Conservation (phyloP, 208 protist genomes). For the Acanthamoeba culbertsoni region DNA sequence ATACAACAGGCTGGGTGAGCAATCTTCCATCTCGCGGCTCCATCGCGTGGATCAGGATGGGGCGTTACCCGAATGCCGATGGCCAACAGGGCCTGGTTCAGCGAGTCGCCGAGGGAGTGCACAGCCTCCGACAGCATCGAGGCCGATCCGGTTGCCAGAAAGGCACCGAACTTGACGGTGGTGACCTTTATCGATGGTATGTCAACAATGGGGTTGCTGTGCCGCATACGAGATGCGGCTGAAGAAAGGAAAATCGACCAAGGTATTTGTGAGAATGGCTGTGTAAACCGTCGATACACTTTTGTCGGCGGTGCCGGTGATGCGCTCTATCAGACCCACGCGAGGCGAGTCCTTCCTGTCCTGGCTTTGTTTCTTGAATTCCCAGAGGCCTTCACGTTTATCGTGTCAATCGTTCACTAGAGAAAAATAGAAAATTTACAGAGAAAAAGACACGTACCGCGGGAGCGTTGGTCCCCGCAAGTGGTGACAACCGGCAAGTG, state of each 20-base stretch:
- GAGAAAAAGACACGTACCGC: no score
- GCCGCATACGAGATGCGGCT: background rate
- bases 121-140: conserved; percentile 32
- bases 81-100: conserved; percentile 34
- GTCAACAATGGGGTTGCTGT: background rate
- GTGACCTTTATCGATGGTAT: background rate
- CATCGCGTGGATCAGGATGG: background rate
- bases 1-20: background rate
- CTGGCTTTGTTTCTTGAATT: background rate
- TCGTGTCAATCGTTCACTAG: no score
- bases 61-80: background rate
- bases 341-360: background rate
- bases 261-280: background rate
- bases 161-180: conserved; percentile 4
- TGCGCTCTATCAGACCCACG: background rate
- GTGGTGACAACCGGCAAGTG: no score
- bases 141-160: background rate
- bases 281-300: conserved; percentile 22
- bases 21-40: no score
- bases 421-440: no score
- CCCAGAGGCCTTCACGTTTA: no score
- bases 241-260: background rate
- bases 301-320: background rate
- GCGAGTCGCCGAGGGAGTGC: conserved; percentile 20
- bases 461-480: no score